Evolutionary conservation across 163 green algal genomes (phyloP), one percentile per base, ranked within the genome.

Genomic region (Scenedesmus sp.): DNA sequence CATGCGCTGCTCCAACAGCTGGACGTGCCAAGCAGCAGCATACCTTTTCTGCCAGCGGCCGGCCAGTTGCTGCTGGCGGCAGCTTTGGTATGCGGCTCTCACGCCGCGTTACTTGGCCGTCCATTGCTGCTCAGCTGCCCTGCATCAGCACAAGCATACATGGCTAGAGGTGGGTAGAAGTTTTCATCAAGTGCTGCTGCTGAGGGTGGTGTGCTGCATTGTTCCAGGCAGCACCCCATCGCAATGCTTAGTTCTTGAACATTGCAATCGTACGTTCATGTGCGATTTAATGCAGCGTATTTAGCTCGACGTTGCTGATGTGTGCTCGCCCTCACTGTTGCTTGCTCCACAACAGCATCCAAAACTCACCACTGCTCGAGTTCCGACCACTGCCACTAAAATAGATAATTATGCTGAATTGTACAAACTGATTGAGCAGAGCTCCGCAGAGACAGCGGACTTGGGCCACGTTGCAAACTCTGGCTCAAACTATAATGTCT

Each of bases 31-130:
- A 15, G 34, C 82, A 23, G 54, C 9, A 56, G 2, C 82, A 23
- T 46, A 92, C 89, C 89, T 88, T 88, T 12, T 92, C 89, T 54
- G 79, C 82, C 6, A 92, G 82, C 10, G 87, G 89, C 64, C 76
- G 57, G 15, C n/a, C 60, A 60, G 88, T 8, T 15, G 34, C 88
- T 88, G 88, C 62, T 56, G 60, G 60, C 20, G 60, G 59, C 64
- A 79, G 82, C 57, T 85, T 88, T 5, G 89, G 89, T 87, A 92
- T 92, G 46, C 82, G 55, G 82, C 89, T 92, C 64, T 92, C 89
- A 16, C 89, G 56, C 54, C 89, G 76, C 18, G 76, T 87, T 34
- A 82, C 26, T 59, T 74, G 52, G 20, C 89, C 81, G 20, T 89
- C 89, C 81, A 89, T 89, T 20, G 10, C 18, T 34, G 1, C 59